These are phyloP conservation scores for Solanum dulcamara DNA, from an alignment of 257 asterid genomes.

Conservation along the genomic window DNA sequence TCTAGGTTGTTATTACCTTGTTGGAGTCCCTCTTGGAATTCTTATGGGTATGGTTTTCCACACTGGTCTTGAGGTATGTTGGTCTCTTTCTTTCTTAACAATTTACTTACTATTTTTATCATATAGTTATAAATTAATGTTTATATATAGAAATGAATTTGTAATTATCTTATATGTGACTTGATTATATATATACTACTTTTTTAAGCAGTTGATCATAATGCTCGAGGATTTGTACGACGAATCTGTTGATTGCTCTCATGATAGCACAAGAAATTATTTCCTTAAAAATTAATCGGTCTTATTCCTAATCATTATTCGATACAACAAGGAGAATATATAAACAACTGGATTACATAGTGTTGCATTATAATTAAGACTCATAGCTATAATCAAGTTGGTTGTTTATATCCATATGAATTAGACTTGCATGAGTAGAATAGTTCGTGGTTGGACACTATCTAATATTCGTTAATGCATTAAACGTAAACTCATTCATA, in stretches of 20 bases:
- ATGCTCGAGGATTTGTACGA: background rate
- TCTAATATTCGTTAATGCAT: background rate
- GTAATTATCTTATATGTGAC: background rate
- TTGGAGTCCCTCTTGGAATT: slow-evolving; percentile 46
- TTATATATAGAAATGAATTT: background rate
- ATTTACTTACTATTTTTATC: background rate
- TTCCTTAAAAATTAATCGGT: background rate
- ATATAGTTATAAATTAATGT: background rate
- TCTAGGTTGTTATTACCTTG: slow-evolving; percentile 25
- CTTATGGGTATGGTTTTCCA: slow-evolving; percentile 22
- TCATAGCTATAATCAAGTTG: background rate
- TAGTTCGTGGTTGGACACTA: background rate
- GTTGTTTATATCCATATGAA: background rate
- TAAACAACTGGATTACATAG: background rate
- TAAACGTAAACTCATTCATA: background rate
- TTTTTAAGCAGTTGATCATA: background rate
- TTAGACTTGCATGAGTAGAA: background rate
- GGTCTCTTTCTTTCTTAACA: background rate
- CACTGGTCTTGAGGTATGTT: slow-evolving; percentile 29
- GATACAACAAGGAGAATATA: background rate
- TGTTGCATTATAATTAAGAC: background rate
- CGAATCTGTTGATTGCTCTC: background rate
- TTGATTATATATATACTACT: background rate
- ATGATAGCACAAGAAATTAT: background rate
- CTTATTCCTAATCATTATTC: background rate